Base-by-base conservation (phyloP, 371 early-diverging fungal genomes). In the Mortierella sp. region DNA sequence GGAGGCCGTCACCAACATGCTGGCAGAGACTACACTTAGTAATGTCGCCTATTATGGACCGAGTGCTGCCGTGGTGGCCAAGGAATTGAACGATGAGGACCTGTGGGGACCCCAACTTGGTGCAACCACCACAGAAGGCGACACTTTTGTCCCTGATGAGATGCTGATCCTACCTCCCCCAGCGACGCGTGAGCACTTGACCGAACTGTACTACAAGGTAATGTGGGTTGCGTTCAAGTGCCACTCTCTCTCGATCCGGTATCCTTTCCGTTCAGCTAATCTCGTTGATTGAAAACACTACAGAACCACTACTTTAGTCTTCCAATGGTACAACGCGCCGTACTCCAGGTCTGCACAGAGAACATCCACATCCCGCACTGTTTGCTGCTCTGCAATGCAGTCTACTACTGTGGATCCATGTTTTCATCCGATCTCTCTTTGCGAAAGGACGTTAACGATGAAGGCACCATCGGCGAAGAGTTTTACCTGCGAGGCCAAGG, bases 351-450 rank as follows among this genome's bases (percentile, higher is more conserved):
- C 14, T 76, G 76, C 29, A 53, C 68, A 51, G 65, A 68, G 41
- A 76, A 76, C 47, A 53, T 64, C n/a, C 76, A 68, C 17, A 54
- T 76, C 13, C 76, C 76, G 2, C 60, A 76, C 49, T 76, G 76
- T 29, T 45, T 76, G 17, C 29, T 76, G 12, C 61, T 76, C 13
- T 76, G 76, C 65, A 68, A 76, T 21, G 76, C 76, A 0, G 69
- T 76, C 24, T 76, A 68, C 31, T 76, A 64, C 29, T 76, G 76
- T 19, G 76, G 76, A 17, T 76, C 69, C 16, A 76, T 76, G 76
- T 76, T 52, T 41, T 76, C 76, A 76, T 44, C 53, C 69, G 0
- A 14, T 67, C 0, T 43, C 46, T 9, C 51, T n/a, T n/a, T 76
- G 39, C 59, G 76, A 24, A 76, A 44, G 62, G 68, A 76, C 22